Conservation (phyloP, 176 grass and related monocot genomes). For the Phoenix dactylifera region DNA sequence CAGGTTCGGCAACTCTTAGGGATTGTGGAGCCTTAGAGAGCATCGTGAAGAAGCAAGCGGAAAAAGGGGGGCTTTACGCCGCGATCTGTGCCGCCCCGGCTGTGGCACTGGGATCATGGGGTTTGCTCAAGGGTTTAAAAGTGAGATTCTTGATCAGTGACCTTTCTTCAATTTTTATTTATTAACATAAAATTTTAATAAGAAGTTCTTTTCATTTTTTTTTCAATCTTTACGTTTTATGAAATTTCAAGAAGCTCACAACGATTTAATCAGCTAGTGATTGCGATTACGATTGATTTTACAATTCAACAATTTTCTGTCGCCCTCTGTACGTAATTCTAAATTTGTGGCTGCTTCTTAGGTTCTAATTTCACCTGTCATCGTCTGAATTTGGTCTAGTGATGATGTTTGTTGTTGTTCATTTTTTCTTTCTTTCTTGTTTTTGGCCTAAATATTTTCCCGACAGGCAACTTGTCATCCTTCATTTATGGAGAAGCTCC, state of each 20-base stretch:
- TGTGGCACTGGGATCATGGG: conserved; percentile 63
- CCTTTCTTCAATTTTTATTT: too few relatives aligned
- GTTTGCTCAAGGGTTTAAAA: conserved; percentile 83
- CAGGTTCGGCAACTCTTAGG: conserved; percentile 39
- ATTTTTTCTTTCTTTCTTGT: not conserved
- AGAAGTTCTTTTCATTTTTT: not conserved
- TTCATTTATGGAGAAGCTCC: conserved; percentile 42
- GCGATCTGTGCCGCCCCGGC: conserved; percentile 69
- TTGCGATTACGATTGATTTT: too few relatives aligned
- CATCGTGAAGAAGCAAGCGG: conserved; percentile 76
- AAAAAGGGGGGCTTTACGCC: conserved; percentile 50
- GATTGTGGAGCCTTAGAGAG: conserved; percentile 54
- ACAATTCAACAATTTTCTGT: too few relatives aligned
- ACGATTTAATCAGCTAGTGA: too few relatives aligned
- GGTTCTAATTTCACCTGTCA: not conserved
- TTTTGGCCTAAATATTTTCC: not conserved
- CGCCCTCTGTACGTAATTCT: not conserved
- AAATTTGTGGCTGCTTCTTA: not conserved
- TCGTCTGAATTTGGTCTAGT: too few relatives aligned
- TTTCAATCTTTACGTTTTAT: not conserved
- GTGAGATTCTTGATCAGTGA: conserved; percentile 12
- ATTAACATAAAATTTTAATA: too few relatives aligned
- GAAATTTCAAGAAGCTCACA: too few relatives aligned
- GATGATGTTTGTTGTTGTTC: not conserved
- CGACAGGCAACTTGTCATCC: conserved; percentile 59